Base-by-base conservation (phyloP, 805 yeast species). In the Cyberlindnera bimundalis region DNA sequence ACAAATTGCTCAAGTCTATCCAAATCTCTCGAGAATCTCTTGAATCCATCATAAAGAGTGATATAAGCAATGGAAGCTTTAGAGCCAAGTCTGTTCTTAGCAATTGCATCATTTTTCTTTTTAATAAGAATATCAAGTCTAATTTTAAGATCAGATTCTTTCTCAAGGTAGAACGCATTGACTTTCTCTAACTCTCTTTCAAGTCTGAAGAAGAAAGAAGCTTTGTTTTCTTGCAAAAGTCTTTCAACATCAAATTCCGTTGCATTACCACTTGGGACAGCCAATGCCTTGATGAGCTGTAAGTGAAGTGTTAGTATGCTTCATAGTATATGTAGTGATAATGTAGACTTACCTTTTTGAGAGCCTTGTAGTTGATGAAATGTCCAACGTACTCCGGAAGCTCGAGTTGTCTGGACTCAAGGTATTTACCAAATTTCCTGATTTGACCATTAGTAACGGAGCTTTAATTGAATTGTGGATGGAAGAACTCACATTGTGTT, bases 151-250 rank as follows among this genome's bases (percentile, higher is more conserved):
- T 89, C 95, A 3, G 93, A 80, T 61, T 93, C 98, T 59, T 89
- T 91, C 58, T 87, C 95, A 31, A 89, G 65, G 60, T 93, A 93
- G 60, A 87, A 91, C n/a, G 79, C 73, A 61, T 95, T 91, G 41
- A 93, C 97, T 60, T 91, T 93, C 56, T 93, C 99, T 52, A 93
- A 71, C 59, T 93, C 99, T 56, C 99, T 78, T 59, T 93, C 99
- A 25, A 93, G 71, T 53, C 86, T 76, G 68, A 93, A 93, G 61
- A 79, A 79, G 56, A 84, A 84, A 2, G 93, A 80, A 4, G 96
- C 90, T 64, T 88, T 90, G 65, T 88, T 89, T 51, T 88, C 96
- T 56, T 89, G 91, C 32, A 93, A 67, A 2, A 79, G 66, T 42
- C 71, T 67, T 49, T 76, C 76, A 13, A 72, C 66, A 46, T 64